phyloP scores from a whole-genome alignment of 805 yeast species.

The Suhomyces sp. region DNA sequence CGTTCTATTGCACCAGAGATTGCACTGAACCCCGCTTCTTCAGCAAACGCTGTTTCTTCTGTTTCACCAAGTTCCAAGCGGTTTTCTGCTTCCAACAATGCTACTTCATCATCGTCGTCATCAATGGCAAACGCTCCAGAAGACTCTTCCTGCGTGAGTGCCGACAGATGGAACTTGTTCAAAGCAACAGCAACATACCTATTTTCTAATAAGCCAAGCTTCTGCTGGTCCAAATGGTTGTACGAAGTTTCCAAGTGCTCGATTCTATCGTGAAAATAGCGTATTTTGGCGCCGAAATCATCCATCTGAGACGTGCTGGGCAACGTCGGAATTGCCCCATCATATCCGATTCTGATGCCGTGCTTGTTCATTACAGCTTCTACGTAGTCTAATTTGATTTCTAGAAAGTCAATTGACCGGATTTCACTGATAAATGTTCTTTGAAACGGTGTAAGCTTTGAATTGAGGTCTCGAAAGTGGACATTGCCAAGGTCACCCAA shows the following conservation, averaged over 20 bases:
- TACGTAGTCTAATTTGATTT: constrained; percentile 27
- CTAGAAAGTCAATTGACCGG: constrained; percentile 34
- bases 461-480: constrained; percentile 50
- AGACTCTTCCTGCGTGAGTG: constrained; percentile 8
- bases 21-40: constrained; percentile 27
- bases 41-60: constrained; percentile 21
- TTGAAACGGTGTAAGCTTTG: constrained; percentile 44
- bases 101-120: constrained; percentile 26
- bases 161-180: constrained; percentile 31
- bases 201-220: constrained; percentile 28
- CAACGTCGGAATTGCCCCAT: constrained; percentile 10
- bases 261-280: constrained; percentile 27
- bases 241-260: constrained; percentile 38
- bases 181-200: constrained; percentile 33
- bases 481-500: constrained; percentile 40
- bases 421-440: constrained; percentile 43
- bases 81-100: constrained; percentile 22
- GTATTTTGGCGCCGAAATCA: constrained; percentile 24
- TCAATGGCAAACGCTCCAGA: background rate
- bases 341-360: constrained; percentile 44
- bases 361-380: constrained; percentile 29
- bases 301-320: constrained; percentile 37
- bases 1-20: constrained; percentile 36
- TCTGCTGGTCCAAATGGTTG: constrained; percentile 23
- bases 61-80: constrained; percentile 19